phyloP scores from a whole-genome alignment of 164 flowering plant genomes.

The Magnolia officinalis region DNA sequence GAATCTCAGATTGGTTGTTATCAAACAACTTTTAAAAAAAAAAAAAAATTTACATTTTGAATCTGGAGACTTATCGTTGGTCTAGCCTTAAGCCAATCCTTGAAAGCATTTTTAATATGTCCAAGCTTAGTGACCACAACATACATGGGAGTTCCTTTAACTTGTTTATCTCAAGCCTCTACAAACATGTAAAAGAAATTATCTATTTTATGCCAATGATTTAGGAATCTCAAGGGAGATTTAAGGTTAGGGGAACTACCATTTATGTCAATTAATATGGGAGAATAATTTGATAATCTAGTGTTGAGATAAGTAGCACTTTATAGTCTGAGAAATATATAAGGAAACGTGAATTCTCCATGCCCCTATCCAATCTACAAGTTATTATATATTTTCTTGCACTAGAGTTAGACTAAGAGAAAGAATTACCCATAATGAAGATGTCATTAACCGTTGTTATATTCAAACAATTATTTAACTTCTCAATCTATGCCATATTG shows the following conservation, averaged over 20 bases:
- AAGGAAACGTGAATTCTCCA: not conserved
- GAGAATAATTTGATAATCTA: not conserved
- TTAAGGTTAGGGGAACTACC: not conserved
- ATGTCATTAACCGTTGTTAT: not conserved
- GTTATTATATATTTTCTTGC: not conserved
- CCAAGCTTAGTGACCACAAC: no score
- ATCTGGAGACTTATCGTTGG: no score
- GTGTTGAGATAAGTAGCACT: not conserved
- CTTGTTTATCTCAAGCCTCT: no score
- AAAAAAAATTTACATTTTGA: no score
- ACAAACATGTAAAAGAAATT: no score
- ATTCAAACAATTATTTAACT: not conserved
- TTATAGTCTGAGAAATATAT: not conserved
- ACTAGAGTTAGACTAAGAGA: not conserved
- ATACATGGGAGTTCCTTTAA: no score
- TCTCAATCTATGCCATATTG: not conserved
- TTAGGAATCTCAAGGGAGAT: not conserved
- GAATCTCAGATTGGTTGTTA: no score
- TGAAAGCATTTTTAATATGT: no score
- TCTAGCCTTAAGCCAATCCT: no score
- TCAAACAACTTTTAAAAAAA: no score
- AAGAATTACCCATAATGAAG: not conserved
- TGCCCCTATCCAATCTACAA: not conserved
- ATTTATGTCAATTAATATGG: no score
- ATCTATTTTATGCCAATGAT: no score